Evolutionary conservation across 2,329 filamentous ascomycete genomes (phyloP), one percentile per base, ranked within the genome.

Genomic region (Scortechinia acanthostroma): DNA sequence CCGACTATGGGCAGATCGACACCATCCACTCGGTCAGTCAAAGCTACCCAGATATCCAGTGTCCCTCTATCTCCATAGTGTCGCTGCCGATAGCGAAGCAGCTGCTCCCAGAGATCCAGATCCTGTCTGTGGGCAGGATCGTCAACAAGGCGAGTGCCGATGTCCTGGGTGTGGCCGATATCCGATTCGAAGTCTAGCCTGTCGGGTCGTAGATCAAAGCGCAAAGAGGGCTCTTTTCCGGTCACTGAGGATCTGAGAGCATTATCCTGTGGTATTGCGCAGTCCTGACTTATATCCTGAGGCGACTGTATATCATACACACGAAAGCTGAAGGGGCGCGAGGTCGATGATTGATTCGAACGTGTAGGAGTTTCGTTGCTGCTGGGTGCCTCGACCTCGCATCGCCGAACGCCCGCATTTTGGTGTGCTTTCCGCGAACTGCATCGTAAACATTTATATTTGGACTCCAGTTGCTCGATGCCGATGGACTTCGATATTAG

Each of bases 31-130:
- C 64, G 58, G 21, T 48, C 46, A 20, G 55, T 58, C 25, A 70
- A 44, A 16, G 60, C 64, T 42, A 60, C 54, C 60, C 62, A 71
- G 23, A 71, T 66, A 35, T 59, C 55, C 22, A 63, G 48, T 15
- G 62, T 64, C 3, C 68, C 68, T 42, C 60, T 50, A 21, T 64
- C 57, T 10, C 67, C 68, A 50, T 69, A 61, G 45, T 62, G 60
- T 2, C 66, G 63, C 48, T 65, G 63, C 21, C 64, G 61, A 48
- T 65, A 66, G 10, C 58, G 53, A n/a, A 71, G 55, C 21, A 71
- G 51, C 37, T 69, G 60, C 33, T 62, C 60, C 68, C 68, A 71
- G 14, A 70, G 55, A n/a, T 57, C 52, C 45, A 68, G 60, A 49
- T 70, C 58, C 35, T 58, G 48, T 20, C 52, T 52, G 47, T 55